Base-by-base conservation (phyloP, 2,329 filamentous ascomycete species). In the Paecilomyces sp. region DNA sequence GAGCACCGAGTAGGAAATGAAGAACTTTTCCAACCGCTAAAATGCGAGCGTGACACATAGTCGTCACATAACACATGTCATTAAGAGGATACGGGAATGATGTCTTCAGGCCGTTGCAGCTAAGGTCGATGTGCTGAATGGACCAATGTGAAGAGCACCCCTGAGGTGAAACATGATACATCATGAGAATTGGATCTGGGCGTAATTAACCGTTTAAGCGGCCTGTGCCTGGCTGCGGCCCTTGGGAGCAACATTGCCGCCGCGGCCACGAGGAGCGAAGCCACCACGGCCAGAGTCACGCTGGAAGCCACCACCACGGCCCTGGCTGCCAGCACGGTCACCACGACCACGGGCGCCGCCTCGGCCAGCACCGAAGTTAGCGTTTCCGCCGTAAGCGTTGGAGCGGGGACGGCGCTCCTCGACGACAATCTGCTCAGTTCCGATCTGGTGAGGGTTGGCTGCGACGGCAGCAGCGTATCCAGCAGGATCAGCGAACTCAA, bases 341-440 rank as follows among this genome's bases (percentile, higher is more conserved):
- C 87, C 87, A 70, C 89, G 88, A 62, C 88, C 86, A 68, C 88
- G 85, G 65, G 84, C 79, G 56, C 83, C 84, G 57, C 88, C 87
- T 62, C 88, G 85, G 65, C 81, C 82, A 63, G 83, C 75, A 66
- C 80, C 80, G 61, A 83, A 78, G 67, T 81, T 81, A 72, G 85
- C 86, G 76, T 86, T 88, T 71, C 85, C 85, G 60, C 89, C 89
- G 65, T 87, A 90, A 58, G 86, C 85, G 63, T 80, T 83, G 54
- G 86, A 80, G 76, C 91, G 91, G 67, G 89, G 85, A 65, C 91
- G 91, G 64, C 94, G 92, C 73, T 93, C 90, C 79, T 97, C 94
- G 59, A 99, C 89, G 63, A 85, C 82, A 68, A 99, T 88, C 69
- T 85, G 87, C 76, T 96, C 89, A 66, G 87, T 89, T 68, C 89